Percentiles rank a stretch among this genome's conserved stretches.
Conservation (phyloP, 1,139 yeast genomes). For the Debaryomycetaceae sp. region DNA sequence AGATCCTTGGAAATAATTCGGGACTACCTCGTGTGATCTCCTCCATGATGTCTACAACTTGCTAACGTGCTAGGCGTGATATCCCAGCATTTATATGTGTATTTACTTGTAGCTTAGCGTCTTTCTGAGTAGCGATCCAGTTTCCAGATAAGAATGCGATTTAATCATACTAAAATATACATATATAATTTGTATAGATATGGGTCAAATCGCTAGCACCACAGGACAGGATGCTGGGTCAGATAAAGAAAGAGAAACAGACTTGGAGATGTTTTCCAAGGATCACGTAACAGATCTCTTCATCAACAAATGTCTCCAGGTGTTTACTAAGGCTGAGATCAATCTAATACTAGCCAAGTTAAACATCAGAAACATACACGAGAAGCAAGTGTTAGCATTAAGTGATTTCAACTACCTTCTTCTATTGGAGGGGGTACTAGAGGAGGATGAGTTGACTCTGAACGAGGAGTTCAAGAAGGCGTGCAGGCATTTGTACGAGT, state of each 20-base stretch:
- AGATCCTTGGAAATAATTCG: background rate
- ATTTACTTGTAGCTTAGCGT: background rate
- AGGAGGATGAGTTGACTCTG: constrained; percentile 1
- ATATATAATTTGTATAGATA: constrained; percentile 3
- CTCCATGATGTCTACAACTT: constrained; percentile 15
- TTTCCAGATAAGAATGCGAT: background rate
- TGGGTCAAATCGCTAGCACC: constrained; percentile 22
- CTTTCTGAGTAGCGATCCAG: background rate
- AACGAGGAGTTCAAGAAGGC: constrained; percentile 7
- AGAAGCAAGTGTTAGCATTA: constrained; percentile 14
- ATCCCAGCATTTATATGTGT: constrained; percentile 1
- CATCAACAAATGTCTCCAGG: constrained; percentile 14
- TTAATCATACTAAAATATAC: background rate
- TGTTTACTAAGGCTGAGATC: constrained; percentile 24
- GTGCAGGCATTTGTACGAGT: constrained; percentile 17
- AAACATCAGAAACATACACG: constrained; percentile 17
- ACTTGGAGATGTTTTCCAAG: constrained; percentile 15
- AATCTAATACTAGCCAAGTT: constrained; percentile 19
- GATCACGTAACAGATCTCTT: constrained; percentile 19
- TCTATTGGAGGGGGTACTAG: constrained; percentile 12
- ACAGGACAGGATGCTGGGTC: constrained; percentile 2
- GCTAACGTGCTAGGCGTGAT: too few species aligned
- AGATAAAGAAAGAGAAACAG: background rate
- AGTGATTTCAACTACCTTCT: constrained; percentile 21
- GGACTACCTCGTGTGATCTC: background rate